These are phyloP conservation scores for Phlebiopsis flavidoalba DNA, from an alignment of 768 basidiomycete genomes.

Conservation along the genomic window DNA sequence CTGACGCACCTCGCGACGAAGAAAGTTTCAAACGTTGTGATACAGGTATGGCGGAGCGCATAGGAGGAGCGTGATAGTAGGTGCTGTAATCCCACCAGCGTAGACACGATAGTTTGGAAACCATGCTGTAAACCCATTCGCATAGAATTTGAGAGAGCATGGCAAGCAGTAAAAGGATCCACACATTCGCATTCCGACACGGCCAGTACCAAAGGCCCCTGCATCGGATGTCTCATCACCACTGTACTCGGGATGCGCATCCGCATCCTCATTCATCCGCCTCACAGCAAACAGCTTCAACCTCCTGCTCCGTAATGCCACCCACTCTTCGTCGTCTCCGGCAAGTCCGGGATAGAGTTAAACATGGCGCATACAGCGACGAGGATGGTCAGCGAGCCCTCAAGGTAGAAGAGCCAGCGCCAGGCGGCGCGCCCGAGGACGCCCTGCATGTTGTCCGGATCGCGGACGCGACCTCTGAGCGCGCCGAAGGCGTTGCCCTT, in stretches of 20 bases:
- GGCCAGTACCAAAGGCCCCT: constrained; percentile 56
- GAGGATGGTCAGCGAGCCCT: constrained; percentile 53
- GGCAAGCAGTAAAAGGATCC: constrained; percentile 69
- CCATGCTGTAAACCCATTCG: constrained; percentile 71
- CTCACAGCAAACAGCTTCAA: constrained; percentile 47
- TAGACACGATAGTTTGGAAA: constrained; percentile 74
- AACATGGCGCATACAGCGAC: constrained; percentile 53
- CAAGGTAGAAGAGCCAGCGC: constrained; percentile 68
- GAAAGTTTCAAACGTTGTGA: constrained; percentile 54
- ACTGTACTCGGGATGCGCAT: constrained; percentile 37
- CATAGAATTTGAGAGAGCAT: constrained; percentile 48
- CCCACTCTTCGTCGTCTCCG: constrained; percentile 38
- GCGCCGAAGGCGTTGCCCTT: constrained; percentile 83
- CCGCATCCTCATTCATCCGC: constrained; percentile 62
- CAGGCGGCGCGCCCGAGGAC: constrained; percentile 64
- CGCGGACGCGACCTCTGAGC: constrained; percentile 69
- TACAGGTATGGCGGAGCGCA: constrained; percentile 75
- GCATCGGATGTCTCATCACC: constrained; percentile 22
- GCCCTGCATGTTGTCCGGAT: constrained; percentile 70
- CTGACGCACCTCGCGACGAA: constrained; percentile 39
- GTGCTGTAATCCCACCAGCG: constrained; percentile 62
- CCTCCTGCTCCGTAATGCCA: constrained; percentile 60
- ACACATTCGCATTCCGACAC: constrained; percentile 77
- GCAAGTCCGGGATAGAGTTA: constrained; percentile 72
- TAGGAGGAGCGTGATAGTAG: constrained; percentile 60